Evolutionary conservation across 2,329 filamentous ascomycete genomes (phyloP).

Genomic region (Xenoacremonium recifei): DNA sequence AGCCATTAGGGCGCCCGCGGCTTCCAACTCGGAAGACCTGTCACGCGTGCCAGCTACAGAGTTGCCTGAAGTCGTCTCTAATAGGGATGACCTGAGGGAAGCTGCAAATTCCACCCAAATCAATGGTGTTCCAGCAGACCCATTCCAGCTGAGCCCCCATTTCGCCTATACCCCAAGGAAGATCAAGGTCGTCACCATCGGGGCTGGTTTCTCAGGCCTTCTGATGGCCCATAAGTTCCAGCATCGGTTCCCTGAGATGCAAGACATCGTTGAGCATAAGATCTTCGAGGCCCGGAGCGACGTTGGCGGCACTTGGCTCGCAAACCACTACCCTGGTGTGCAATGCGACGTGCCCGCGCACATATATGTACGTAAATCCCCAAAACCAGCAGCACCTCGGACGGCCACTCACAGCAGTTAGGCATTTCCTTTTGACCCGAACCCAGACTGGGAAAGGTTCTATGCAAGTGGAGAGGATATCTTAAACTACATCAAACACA

Average conservation of each 20-base stretch:
- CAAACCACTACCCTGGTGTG: slow-evolving; percentile 25
- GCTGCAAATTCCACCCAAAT: too few species aligned
- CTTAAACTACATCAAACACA: slow-evolving; percentile 47
- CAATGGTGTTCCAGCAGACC: slow-evolving; percentile 16
- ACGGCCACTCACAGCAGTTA: slow-evolving; percentile 8
- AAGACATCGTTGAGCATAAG: slow-evolving; percentile 22
- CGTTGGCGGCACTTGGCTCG: slow-evolving; percentile 34
- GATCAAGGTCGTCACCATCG: slow-evolving; percentile 33
- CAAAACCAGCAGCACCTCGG: too few species aligned
- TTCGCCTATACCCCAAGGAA: slow-evolving; percentile 29
- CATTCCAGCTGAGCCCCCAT: slow-evolving; percentile 24
- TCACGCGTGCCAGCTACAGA: slow-evolving; percentile 15
- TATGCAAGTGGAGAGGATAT: slow-evolving; percentile 59
- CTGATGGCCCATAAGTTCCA: slow-evolving; percentile 36
- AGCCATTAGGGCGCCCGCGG: slow-evolving; percentile 4
- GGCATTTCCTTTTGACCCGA: slow-evolving; percentile 53
- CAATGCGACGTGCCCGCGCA: slow-evolving; percentile 21
- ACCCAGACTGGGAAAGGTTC: slow-evolving; percentile 56
- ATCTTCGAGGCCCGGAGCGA: slow-evolving; percentile 30
- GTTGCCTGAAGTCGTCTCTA: slow-evolving; percentile 13
- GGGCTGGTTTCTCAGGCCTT: slow-evolving; percentile 32
- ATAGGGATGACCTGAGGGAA: not conserved
- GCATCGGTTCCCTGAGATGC: slow-evolving; percentile 31
- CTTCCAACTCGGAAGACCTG: not conserved
- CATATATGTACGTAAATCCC: slow-evolving; percentile 11